phyloP scores from a whole-genome alignment of 495 filamentous ascomycete genomes.

The Aspergillus taichungensis region DNA sequence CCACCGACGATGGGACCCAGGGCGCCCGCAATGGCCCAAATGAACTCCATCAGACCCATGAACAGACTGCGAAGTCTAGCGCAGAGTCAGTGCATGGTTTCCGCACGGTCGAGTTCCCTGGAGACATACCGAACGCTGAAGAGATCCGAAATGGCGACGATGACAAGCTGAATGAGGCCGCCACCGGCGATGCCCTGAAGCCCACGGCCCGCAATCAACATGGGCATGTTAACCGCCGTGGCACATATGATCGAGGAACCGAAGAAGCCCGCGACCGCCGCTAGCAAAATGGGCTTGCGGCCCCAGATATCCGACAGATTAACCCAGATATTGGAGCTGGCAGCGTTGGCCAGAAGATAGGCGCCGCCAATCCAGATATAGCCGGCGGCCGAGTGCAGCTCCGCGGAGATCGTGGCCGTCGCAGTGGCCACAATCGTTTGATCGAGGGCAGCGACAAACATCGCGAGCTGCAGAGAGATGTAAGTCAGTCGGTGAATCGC shows the following conservation, averaged over 20 bases:
- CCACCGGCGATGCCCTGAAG: conserved; percentile 49
- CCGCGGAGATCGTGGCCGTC: conserved; percentile 47
- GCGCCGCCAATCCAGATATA: conserved; percentile 62
- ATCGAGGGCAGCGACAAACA: conserved; percentile 55
- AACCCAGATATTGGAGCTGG: conserved; percentile 47
- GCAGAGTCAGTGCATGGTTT: background rate
- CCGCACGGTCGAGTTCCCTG: too few species aligned
- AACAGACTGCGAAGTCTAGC: conserved; percentile 41
- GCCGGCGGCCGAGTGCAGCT: conserved; percentile 50
- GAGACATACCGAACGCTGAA: conserved; percentile 45
- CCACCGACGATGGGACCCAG: conserved; percentile 64
- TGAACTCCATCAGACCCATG: conserved; percentile 44
- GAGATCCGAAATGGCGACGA: conserved; percentile 48
- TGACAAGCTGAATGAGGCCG: conserved; percentile 43
- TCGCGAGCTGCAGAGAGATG: conserved; percentile 19
- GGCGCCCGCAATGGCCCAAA: conserved; percentile 50
- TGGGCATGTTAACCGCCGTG: conserved; percentile 37
- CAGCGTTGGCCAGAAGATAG: conserved; percentile 49
- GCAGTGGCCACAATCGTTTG: conserved; percentile 55
- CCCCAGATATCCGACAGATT: conserved; percentile 56
- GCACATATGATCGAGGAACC: conserved; percentile 41
- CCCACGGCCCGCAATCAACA: conserved; percentile 46
- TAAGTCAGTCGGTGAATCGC: too few species aligned
- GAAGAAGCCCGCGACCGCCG: conserved; percentile 37
- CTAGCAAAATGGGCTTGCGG: conserved; percentile 43